phyloP scores from a whole-genome alignment of 306 rosid species.

The Sicyos edulis region DNA sequence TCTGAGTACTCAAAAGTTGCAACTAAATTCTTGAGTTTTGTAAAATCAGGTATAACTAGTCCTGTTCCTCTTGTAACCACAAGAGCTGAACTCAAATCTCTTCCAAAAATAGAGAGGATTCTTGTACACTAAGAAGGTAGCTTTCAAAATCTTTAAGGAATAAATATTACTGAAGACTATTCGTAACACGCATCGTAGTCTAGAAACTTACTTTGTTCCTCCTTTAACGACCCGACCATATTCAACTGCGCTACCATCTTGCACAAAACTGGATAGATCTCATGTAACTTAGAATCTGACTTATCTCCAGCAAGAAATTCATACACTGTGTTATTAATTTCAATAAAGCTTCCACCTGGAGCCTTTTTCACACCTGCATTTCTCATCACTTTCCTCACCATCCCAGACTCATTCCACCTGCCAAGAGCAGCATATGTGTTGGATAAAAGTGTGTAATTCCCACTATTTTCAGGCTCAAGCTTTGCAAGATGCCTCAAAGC shows the following conservation, averaged over 20 bases:
- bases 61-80: no score
- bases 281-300: constrained; percentile 31
- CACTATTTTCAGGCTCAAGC: constrained; percentile 53
- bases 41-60: not conserved
- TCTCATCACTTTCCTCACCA: constrained; percentile 56
- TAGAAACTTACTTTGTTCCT: constrained; percentile 27
- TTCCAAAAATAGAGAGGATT: no score
- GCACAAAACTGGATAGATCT: constrained; percentile 34
- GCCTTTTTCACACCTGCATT: constrained; percentile 45
- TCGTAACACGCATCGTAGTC: constrained; percentile 25
- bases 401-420: constrained; percentile 54
- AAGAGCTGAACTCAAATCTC: no score
- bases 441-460: constrained; percentile 53
- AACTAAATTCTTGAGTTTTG: not conserved
- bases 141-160: not conserved
- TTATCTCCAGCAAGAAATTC: constrained; percentile 60
- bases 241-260: constrained; percentile 36
- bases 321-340: constrained; percentile 53
- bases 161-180: not conserved
- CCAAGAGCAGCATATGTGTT: constrained; percentile 51
- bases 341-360: constrained; percentile 51
- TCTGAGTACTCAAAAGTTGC: not conserved
- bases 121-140: not conserved
- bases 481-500: constrained; percentile 39
- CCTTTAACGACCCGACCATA: constrained; percentile 22